phyloP scores from a whole-genome alignment of 768 basidiomycete species.

The Leccinum uliginosum region DNA sequence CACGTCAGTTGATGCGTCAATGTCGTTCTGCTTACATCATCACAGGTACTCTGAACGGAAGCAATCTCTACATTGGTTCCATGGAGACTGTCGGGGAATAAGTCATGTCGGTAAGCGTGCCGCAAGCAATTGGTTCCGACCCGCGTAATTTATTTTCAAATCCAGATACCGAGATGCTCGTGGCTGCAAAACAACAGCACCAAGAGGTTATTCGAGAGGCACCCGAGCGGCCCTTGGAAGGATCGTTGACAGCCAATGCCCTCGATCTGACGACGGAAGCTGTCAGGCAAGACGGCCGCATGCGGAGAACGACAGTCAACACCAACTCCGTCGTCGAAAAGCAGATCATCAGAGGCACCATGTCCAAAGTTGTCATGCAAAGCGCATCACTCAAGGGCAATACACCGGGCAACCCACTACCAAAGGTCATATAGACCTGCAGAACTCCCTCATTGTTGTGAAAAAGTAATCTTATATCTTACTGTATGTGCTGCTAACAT shows the following conservation, averaged over 20 bases:
- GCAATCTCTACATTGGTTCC: slow-evolving; percentile 56
- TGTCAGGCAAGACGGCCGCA: slow-evolving; percentile 36
- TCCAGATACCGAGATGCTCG: slow-evolving; percentile 23
- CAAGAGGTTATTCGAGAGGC: slow-evolving; percentile 13
- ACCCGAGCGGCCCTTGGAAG: slow-evolving; percentile 24
- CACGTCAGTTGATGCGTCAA: neutral
- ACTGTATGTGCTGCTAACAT: slow-evolving; percentile 4
- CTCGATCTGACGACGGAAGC: slow-evolving; percentile 38
- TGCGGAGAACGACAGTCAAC: slow-evolving; percentile 37
- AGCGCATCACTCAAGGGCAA: slow-evolving; percentile 12
- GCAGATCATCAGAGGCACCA: slow-evolving; percentile 49
- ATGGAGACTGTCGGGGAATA: slow-evolving; percentile 49
- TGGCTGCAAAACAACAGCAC: slow-evolving; percentile 17
- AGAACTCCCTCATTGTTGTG: neutral
- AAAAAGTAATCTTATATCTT: slow-evolving; percentile 16
- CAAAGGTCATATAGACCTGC: slow-evolving; percentile 10
- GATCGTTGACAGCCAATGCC: slow-evolving; percentile 29
- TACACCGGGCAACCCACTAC: slow-evolving; percentile 7
- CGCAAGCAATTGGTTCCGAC: neutral
- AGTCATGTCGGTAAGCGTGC: slow-evolving; percentile 48
- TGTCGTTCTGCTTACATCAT: slow-evolving; percentile 1
- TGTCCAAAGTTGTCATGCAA: slow-evolving; percentile 46
- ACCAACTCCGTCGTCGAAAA: slow-evolving; percentile 45
- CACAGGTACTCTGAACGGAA: slow-evolving; percentile 58
- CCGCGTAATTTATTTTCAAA: slow-evolving; percentile 1